A percentile compares a stretch with the other conserved stretches of the same genome.
Conservation (phyloP, 805 yeast genomes). For the Metschnikowia shivogae region DNA sequence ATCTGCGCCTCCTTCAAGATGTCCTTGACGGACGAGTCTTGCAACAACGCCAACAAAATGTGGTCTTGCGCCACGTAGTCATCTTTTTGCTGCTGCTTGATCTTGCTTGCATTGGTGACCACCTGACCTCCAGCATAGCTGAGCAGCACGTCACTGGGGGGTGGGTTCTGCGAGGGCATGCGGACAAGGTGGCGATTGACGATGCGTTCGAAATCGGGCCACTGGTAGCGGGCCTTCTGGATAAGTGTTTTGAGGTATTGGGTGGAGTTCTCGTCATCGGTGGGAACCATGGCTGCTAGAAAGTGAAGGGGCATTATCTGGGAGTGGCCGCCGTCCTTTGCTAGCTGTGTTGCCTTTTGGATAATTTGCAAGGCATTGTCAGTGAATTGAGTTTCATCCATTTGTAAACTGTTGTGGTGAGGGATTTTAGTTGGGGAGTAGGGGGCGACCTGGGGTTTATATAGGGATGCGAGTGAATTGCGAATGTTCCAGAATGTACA, state of each 20-base stretch:
- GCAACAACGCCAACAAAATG: constrained; percentile 75
- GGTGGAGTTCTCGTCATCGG: constrained; percentile 44
- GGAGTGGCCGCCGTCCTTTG: constrained; percentile 78
- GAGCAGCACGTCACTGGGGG: constrained; percentile 78
- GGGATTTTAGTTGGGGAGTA: not conserved
- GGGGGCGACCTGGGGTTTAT: constrained; percentile 1
- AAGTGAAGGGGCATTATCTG: constrained; percentile 86
- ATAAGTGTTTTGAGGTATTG: constrained; percentile 73
- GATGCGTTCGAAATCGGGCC: constrained; percentile 70
- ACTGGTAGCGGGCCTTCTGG: constrained; percentile 86
- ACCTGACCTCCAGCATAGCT: constrained; percentile 74
- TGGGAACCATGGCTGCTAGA: constrained; percentile 83
- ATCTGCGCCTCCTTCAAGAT: constrained; percentile 70
- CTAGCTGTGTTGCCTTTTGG: constrained; percentile 74
- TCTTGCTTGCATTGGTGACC: constrained; percentile 67
- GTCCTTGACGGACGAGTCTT: constrained; percentile 66
- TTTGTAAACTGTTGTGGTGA: constrained; percentile 2
- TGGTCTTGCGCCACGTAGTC: constrained; percentile 93
- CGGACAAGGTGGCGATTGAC: constrained; percentile 81
- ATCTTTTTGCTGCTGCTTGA: constrained; percentile 86
- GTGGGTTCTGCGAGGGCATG: constrained; percentile 83
- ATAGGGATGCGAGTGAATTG: not conserved
- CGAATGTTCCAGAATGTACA: constrained; percentile 5
- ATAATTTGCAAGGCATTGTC: constrained; percentile 86
- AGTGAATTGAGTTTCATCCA: constrained; percentile 79